Conservation (phyloP, 768 basidiomycete species). For the Dacryopinax spathularia region DNA sequence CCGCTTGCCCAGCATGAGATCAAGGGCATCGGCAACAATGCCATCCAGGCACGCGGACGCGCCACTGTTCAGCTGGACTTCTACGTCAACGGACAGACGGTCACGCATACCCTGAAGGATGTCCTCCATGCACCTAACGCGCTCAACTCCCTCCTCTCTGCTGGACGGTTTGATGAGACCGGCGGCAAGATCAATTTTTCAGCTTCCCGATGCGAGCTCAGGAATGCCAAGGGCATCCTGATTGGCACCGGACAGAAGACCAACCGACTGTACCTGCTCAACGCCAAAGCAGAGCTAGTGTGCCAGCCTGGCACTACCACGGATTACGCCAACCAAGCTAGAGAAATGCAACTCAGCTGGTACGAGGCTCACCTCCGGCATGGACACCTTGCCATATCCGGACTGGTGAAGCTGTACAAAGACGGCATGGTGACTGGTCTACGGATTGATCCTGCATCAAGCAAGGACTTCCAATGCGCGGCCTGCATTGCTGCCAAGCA, state of each 20-base stretch:
- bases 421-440: not conserved
- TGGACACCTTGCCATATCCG: not conserved
- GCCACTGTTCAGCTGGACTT: not conserved
- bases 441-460: not conserved
- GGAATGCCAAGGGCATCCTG: not conserved
- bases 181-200: not conserved
- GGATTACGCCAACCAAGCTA: not conserved
- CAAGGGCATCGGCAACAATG: constrained; percentile 2
- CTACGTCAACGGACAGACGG: constrained; percentile 1
- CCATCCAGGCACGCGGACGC: not conserved
- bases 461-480: constrained; percentile 3
- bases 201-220: not conserved
- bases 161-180: not conserved
- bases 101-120: constrained; percentile 47
- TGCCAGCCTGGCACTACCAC: too few relatives aligned
- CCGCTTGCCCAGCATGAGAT: not conserved
- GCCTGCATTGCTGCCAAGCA: constrained; percentile 10
- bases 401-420: not conserved
- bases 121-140: not conserved
- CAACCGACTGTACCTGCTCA: not conserved
- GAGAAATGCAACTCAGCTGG: not conserved
- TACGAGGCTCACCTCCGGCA: not conserved
- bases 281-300: not conserved
- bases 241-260: not conserved
- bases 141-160: not conserved